Evolutionary conservation across 2,329 filamentous ascomycete genomes (phyloP).

Genomic region (Talaromyces sp.): DNA sequence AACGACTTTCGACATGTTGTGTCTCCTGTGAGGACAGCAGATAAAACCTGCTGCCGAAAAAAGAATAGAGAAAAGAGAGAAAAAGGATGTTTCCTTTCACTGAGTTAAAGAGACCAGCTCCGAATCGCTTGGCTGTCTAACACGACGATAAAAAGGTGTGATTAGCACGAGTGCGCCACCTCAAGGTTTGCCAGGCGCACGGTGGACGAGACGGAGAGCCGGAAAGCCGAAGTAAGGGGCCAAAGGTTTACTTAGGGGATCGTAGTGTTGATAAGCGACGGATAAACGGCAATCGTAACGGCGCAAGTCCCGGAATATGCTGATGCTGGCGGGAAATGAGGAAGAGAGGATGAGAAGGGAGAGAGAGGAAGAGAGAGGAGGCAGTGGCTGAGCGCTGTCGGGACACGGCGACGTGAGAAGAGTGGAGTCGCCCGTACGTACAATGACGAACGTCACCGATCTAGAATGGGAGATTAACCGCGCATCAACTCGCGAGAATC

Average conservation of each 20-base stretch:
- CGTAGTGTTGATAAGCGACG: background rate
- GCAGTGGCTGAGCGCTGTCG: background rate
- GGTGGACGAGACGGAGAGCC: background rate
- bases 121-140: background rate
- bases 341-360: background rate
- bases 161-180: background rate
- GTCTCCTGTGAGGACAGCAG: background rate
- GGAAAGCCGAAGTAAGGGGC: background rate
- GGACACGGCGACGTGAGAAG: background rate
- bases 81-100: background rate
- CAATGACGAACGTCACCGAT: background rate
- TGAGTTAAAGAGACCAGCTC: background rate
- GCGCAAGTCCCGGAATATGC: background rate
- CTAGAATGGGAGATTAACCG: background rate
- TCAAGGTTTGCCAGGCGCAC: background rate
- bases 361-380: background rate
- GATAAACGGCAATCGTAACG: background rate
- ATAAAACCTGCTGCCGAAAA: background rate
- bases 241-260: background rate
- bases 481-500: too few species aligned
- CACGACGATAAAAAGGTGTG: background rate
- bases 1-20: constrained; percentile 87
- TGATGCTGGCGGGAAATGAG: background rate
- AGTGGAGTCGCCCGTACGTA: background rate
- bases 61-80: background rate